Conservation (phyloP, 352 stramenopile species). For the Phytopythium ostracodes region DNA sequence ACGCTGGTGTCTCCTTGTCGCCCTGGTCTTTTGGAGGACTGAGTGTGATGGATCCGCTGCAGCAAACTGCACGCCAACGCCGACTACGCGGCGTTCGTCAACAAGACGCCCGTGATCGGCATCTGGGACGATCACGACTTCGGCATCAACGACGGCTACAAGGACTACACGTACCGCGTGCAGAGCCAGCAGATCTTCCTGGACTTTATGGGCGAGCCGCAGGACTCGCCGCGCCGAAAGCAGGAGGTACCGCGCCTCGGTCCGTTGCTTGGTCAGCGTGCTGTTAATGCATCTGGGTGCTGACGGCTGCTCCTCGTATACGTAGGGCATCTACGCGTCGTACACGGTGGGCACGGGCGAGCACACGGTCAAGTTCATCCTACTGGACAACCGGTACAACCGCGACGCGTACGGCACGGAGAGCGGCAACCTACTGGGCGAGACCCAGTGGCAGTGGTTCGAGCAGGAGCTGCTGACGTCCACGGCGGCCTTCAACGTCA, state of each 20-base stretch:
- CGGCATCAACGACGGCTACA: constrained; percentile 87
- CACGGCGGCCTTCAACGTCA: constrained; percentile 89
- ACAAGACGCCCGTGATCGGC: constrained; percentile 69
- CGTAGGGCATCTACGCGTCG: constrained; percentile 82
- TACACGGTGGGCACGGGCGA: constrained; percentile 65
- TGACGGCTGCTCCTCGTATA: neutral
- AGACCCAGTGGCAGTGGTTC: constrained; percentile 83
- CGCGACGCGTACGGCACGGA: constrained; percentile 63
- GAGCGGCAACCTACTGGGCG: constrained; percentile 71
- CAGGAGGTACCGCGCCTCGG: constrained; percentile 40
- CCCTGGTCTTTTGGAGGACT: too few species aligned
- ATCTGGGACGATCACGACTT: constrained; percentile 92
- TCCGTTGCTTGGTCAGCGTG: neutral
- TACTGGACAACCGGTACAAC: constrained; percentile 87
- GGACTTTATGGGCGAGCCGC: constrained; percentile 78
- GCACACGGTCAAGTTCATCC: constrained; percentile 80
- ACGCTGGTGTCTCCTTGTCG: neutral
- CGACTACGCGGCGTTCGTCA: constrained; percentile 61
- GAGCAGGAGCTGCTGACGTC: constrained; percentile 75
- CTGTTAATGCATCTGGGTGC: neutral
- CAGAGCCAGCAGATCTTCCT: constrained; percentile 84
- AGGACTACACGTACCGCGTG: constrained; percentile 62
- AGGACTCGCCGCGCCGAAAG: constrained; percentile 64
- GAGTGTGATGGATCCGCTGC: too few species aligned
- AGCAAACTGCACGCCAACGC: constrained; percentile 63